Evolutionary conservation across 805 yeast species (phyloP), one percentile per base, ranked within the genome.

Genomic region (Zygosaccharomyces kombuchaensis): DNA sequence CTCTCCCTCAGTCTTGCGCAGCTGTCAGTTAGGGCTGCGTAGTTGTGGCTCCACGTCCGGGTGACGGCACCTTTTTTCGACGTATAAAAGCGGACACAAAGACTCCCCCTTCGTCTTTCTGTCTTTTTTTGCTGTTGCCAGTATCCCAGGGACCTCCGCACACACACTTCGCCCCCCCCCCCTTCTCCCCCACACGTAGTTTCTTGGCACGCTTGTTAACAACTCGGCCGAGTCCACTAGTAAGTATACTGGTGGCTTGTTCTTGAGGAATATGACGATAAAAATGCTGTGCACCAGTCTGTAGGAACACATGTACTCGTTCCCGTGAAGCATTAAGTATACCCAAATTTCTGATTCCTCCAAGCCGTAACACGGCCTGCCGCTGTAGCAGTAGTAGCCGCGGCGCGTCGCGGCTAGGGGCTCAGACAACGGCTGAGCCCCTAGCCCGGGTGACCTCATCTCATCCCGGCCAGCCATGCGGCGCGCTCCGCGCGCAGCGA

Each of bases 251-350:
- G 34, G 34, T 36, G 36, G 41, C 13, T 36, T 36, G 34, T 44
- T 49, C 22, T 27, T 36, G 43, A 39, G 52, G 55, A 46, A 57
- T n/a, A 51, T 63, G 68, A 63, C 63, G 66, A 64, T 59, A 60
- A 47, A 60, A 59, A 62, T 57, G 67, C 67, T 62, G 67, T 65
- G 69, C 67, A 63, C 67, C 69, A 63, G 68, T 62, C 67, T 63
- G 68, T 60, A 47, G 36, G 50, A 36, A 30, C 46, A 43, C 23
- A 43, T 40, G 67, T 65, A 65, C 69, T 65, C 69, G 60, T 48
- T 51, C 45, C 63, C 35, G 37, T 65, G 69, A 65, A 65, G 65
- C 59, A 65, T 63, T 45, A 54, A 62, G 67, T 65, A 65, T 63
- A 63, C 67, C 68, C 67, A 62, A 62, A 65, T 63, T 63, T 62